Evolutionary conservation across 208 protist species (phyloP), one percentile per base, ranked within the genome.

Genomic region (Entamoeba moshkovskii): DNA sequence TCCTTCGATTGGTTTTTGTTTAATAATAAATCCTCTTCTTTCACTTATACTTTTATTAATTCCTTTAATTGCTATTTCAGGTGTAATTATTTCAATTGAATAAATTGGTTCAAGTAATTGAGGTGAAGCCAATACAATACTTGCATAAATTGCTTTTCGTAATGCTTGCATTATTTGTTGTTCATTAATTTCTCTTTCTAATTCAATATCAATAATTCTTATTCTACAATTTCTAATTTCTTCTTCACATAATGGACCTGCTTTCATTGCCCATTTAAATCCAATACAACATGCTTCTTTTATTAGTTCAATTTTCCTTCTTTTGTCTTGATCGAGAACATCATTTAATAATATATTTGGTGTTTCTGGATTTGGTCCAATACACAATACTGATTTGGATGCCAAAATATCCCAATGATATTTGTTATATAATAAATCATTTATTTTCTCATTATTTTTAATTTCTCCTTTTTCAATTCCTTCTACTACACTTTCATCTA

Each of bases 51-150:
- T 93, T 42, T 91, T 98, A 49, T 96, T 95, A 42, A 99, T 95
- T 85, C 96, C 96, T 42, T 93, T 73, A 0, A 98, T 93, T 91
- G 96, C 97, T 92, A 99, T 97, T 3, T 96, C 95, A 46, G 98
- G 96, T 44, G 97, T 97, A 91, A 97, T 95, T 29, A 99, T 97
- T 95, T 99, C 98, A 0, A 98, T 97, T 11, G 95, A 93, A 93
- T 98, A 98, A 29, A 99, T 97, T 0, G 99, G 99, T 97, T 99
- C 99, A 97, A 99, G 98, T 45, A 99, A 96, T 48, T 97, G 97
- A 33, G 98, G 98, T 8, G 95, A 97, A 22, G 98, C 98, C 52
- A 96, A 97, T 1, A 99, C 96, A 46, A 99, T 98, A 11, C 98
- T 95, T 38, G 46, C 49, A 52, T 94, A 94, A 0, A 96, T 96